phyloP scores from a whole-genome alignment of 148 eudicot species.

The Hydrangea macrophylla region DNA sequence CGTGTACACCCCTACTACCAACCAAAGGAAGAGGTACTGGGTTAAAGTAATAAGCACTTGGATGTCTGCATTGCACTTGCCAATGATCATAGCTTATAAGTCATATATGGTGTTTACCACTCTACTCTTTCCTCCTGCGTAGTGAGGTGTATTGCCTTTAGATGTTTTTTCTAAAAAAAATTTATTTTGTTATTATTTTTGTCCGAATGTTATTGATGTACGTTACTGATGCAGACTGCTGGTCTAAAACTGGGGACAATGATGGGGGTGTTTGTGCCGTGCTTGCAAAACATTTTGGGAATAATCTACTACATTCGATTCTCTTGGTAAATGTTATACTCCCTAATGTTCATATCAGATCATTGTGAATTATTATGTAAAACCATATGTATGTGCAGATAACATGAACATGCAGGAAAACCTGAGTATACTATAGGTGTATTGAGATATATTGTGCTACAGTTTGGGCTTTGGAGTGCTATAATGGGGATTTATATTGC shows the following conservation, averaged over 20 bases:
- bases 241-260: slow-evolving; percentile 74
- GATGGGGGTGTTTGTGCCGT: slow-evolving; percentile 98
- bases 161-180: slow-evolving; percentile 8
- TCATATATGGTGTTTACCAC: too few relatives aligned
- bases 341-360: slow-evolving; percentile 8
- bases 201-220: slow-evolving; percentile 12
- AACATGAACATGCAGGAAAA: background rate
- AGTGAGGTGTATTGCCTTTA: background rate
- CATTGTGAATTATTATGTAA: background rate
- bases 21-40: background rate
- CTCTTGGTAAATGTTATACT: slow-evolving; percentile 59
- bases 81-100: background rate
- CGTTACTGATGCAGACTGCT: slow-evolving; percentile 40
- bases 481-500: too few relatives aligned
- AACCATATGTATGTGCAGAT: background rate
- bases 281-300: slow-evolving; percentile 94
- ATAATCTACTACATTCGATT: slow-evolving; percentile 95
- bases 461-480: too few relatives aligned
- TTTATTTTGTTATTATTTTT: too few relatives aligned
- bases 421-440: background rate
- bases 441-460: background rate
- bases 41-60: background rate
- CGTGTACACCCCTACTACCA: background rate
- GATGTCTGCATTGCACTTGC: background rate
- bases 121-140: background rate